Conservation (phyloP, 2,329 filamentous ascomycete genomes). For the Trichocomaceae sp. region DNA sequence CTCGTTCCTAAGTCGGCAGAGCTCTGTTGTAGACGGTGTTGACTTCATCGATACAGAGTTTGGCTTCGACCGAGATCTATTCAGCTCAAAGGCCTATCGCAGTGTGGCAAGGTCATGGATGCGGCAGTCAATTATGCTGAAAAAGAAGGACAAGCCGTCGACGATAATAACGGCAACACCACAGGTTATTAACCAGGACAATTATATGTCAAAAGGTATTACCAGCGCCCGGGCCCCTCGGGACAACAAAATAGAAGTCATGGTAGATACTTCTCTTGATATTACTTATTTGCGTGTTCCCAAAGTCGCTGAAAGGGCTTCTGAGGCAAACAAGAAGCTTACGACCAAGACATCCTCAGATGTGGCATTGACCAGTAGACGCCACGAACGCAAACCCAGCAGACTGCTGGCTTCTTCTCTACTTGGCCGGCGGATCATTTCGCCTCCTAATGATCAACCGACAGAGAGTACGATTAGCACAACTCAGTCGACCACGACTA, state of each 20-base stretch:
- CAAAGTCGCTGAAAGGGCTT: not conserved
- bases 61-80: not conserved
- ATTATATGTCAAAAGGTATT: not conserved
- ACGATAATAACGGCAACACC: not conserved
- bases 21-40: not conserved
- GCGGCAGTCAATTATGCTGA: not conserved
- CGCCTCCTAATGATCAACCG: no score
- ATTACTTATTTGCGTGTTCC: not conserved
- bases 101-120: not conserved
- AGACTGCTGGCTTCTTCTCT: not conserved
- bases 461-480: no score
- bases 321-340: not conserved
- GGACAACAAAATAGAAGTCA: not conserved
- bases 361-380: not conserved
- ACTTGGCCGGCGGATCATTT: not conserved
- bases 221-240: not conserved
- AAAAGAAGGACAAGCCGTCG: not conserved
- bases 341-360: not conserved
- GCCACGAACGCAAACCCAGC: not conserved
- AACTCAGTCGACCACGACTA: no score
- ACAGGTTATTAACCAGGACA: not conserved
- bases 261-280: not conserved
- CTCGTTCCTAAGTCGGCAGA: not conserved
- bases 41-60: not conserved
- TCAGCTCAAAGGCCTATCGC: conserved; percentile 1